Base-by-base conservation (phyloP, 2,329 filamentous ascomycete genomes). In the Didymella segeticola region DNA sequence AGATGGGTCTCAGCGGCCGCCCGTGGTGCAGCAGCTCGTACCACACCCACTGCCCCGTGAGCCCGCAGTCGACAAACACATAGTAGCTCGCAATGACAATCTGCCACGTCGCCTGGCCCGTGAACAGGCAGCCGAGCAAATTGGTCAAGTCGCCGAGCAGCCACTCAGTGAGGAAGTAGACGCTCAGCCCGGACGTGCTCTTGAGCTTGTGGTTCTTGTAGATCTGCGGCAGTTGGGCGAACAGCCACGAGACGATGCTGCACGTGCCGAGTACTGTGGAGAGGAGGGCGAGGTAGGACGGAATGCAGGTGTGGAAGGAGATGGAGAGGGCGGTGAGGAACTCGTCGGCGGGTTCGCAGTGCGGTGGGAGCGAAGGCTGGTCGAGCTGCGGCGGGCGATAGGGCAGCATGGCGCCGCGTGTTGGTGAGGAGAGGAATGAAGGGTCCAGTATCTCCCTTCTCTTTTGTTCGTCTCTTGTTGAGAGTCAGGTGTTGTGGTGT, bases 181-280 rank as follows among this genome's bases (percentile, higher is more conserved):
- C 81, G 4, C 84, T 87, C 30, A 89, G 69, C 0, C 86, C 86
- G 1, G 85, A 85, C 0, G 86, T 87, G 11, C 85, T 88, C 64
- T 86, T 80, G 17, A 87, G 70, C 46, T 79, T 78, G 67, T 85
- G 84, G 67, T 89, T 89, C 76, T 88, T 88, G 75, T 84, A 86
- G 58, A 89, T 87, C 65, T 89, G 86, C 1, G 86, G 86, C 23
- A 89, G 76, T 69, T 89, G 86, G 11, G 86, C 86, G 67, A 88
- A 89, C 2, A 89, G 79, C 86, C 86, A 89, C 36, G 86, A 83
- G 43, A 86, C 62, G 56, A 89, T 89, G 64, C 85, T 88, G 56
- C 86, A 75, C 0, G 79, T 80, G 17, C 86, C 86, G 47, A 88
- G 78, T 2, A 81, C 57, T 5, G 83, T 85, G 19, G 86, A 89